phyloP scores from a whole-genome alignment of 192 early-diverging fungal genomes.

The Coemansia sp. region DNA sequence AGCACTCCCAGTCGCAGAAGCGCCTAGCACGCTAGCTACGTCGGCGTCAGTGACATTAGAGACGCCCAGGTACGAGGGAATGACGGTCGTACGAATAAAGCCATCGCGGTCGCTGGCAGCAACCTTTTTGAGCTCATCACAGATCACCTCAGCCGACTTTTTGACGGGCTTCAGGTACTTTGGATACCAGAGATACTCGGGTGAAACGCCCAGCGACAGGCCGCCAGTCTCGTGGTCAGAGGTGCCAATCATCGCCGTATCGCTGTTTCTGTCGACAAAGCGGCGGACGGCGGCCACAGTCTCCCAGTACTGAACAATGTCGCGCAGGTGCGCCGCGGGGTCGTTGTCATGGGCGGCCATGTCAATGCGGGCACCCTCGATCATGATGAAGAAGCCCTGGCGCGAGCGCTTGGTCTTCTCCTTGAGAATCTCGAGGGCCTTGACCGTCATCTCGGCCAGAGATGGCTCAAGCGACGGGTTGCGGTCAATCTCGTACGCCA shows the following conservation, averaged over 20 bases:
- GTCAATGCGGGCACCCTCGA: conserved; percentile 67
- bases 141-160: conserved; percentile 36
- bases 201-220: conserved; percentile 52
- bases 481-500: conserved; percentile 61
- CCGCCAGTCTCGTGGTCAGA: conserved; percentile 73
- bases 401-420: background rate
- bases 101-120: background rate
- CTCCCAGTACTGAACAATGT: conserved; percentile 62
- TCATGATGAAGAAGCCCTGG: conserved; percentile 63
- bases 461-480: conserved; percentile 51
- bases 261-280: conserved; percentile 54
- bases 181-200: conserved; percentile 61
- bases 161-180: conserved; percentile 26
- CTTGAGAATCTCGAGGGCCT: conserved; percentile 46
- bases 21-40: conserved; percentile 2
- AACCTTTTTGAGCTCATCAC: conserved; percentile 10
- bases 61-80: conserved; percentile 41
- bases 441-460: conserved; percentile 59
- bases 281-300: conserved; percentile 48
- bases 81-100: conserved; percentile 11
- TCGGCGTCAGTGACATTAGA: conserved; percentile 30
- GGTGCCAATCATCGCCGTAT: conserved; percentile 60
- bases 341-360: conserved; percentile 66
- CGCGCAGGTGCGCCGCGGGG: conserved; percentile 62
- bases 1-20: background rate